phyloP scores from a whole-genome alignment of 2,329 filamentous ascomycete genomes.

The Venturia asperata region DNA sequence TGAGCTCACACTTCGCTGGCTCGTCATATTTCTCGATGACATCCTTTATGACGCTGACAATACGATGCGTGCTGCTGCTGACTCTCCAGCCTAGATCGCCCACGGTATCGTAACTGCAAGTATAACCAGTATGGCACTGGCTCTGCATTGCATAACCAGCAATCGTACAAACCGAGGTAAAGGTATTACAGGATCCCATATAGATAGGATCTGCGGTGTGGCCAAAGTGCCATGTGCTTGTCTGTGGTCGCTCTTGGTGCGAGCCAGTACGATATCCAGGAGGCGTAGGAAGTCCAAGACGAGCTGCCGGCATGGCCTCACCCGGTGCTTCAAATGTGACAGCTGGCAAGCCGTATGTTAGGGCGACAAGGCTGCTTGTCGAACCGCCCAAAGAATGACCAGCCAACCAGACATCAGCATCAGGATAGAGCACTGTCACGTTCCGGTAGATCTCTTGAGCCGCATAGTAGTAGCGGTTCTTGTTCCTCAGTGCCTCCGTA shows the following conservation, averaged over 20 bases:
- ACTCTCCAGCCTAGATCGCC: slow-evolving; percentile 87
- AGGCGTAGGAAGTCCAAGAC: slow-evolving; percentile 78
- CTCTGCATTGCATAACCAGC: slow-evolving; percentile 92
- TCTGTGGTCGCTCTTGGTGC: slow-evolving; percentile 64
- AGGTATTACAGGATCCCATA: slow-evolving; percentile 87
- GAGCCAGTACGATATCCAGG: slow-evolving; percentile 66
- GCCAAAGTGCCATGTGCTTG: slow-evolving; percentile 82
- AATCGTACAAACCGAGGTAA: slow-evolving; percentile 80
- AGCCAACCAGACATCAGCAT: slow-evolving; percentile 78
- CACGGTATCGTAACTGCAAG: slow-evolving; percentile 90
- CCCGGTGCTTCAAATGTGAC: slow-evolving; percentile 91
- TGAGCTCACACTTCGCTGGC: slow-evolving; percentile 68
- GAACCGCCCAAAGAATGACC: slow-evolving; percentile 91
- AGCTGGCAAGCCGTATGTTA: slow-evolving; percentile 86
- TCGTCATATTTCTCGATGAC: slow-evolving; percentile 77
- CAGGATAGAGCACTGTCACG: slow-evolving; percentile 79
- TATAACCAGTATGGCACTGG: slow-evolving; percentile 79
- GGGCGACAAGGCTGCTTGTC: slow-evolving; percentile 76
- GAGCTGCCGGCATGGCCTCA: slow-evolving; percentile 76
- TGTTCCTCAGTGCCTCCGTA: slow-evolving; percentile 62
- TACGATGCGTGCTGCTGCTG: slow-evolving; percentile 84
- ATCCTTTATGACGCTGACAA: slow-evolving; percentile 78
- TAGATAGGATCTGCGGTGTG: slow-evolving; percentile 94
- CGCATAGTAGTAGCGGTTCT: slow-evolving; percentile 87
- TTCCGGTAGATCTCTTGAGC: slow-evolving; percentile 87